Evolutionary conservation across 2,329 filamentous ascomycete species (phyloP).

Genomic region (Peltaster fructicola): DNA sequence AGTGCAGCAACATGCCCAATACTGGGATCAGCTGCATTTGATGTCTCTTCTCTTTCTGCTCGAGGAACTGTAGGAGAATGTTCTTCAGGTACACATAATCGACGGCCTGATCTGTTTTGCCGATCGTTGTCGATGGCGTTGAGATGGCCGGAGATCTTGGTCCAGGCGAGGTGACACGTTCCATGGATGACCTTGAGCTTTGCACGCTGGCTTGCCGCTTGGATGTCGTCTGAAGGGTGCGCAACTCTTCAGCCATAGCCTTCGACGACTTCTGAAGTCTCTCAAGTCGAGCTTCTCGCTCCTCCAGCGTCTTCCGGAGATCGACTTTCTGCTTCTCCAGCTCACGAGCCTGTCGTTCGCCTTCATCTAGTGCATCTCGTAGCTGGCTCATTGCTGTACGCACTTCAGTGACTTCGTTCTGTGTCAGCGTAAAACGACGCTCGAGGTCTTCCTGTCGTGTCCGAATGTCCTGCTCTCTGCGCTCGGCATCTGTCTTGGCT

Average conservation of each 20-base stretch:
- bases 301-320: slow-evolving; percentile 57
- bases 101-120: slow-evolving; percentile 15
- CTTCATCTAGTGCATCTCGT: slow-evolving; percentile 66
- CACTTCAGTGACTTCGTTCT: slow-evolving; percentile 58
- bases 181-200: slow-evolving; percentile 38
- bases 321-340: slow-evolving; percentile 68
- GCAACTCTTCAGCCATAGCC: slow-evolving; percentile 41
- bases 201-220: slow-evolving; percentile 26
- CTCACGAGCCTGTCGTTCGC: slow-evolving; percentile 68
- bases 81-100: slow-evolving; percentile 63
- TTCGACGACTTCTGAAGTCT: slow-evolving; percentile 55
- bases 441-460: slow-evolving; percentile 61
- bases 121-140: slow-evolving; percentile 14
- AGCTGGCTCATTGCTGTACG: slow-evolving; percentile 61
- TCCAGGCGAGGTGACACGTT: slow-evolving; percentile 32
- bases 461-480: slow-evolving; percentile 56
- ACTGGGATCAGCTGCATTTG: slow-evolving; percentile 63
- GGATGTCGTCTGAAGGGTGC: slow-evolving; percentile 26
- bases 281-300: slow-evolving; percentile 59
- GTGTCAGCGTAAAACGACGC: slow-evolving; percentile 46
- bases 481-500: slow-evolving; percentile 63
- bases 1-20: slow-evolving; percentile 55
- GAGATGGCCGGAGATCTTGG: too few species aligned
- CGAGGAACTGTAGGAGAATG: slow-evolving; percentile 62
- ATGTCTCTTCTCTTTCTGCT: slow-evolving; percentile 61